Base-by-base conservation (phyloP, 129 eudicot species). In the Sambucus nigra region DNA sequence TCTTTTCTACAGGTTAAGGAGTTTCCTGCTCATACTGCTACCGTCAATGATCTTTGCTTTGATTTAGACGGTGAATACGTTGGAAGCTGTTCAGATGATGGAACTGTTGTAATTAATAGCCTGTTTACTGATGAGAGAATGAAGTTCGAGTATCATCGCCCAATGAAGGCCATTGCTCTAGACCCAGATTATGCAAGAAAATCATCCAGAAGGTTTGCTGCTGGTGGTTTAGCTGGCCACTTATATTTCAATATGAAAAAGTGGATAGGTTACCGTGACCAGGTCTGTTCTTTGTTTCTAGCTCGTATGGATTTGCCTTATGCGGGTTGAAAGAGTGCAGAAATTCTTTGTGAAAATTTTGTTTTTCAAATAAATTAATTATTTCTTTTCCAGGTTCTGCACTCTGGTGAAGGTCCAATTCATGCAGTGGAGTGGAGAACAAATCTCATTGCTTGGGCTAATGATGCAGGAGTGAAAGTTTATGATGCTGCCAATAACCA, bases 11-110 rank as follows among this genome's bases (percentile, higher is more conserved):
- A 91, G 98, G 80, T 91, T 23, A 91, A 82, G 72, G 98, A 91
- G 69, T 91, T 85, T 54, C 47, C 63, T 49, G 68, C 84, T 64
- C 98, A 91, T 63, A 74, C 81, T 27, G 98, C 95, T 71, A 75
- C 89, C 13, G 95, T 91, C 51, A 85, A 91, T 70, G 98, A 82
- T 64, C 83, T 91, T 63, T 76, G 84, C 86, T 91, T 91, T 72
- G 98, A 91, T 67, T 58, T 68, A 57, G 94, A 85, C 12, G 94
- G 95, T 54, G 98, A 91, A 77, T 85, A 65, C 69, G 50, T 91
- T 61, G 98, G 89, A 55, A 91, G 98, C 76, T 91, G 98, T 70
- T 91, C 98, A 52, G 98, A 91, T 69, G 98, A 91, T 72, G 98
- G 98, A 20, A 76, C 95, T 57, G 89, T 91, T 61, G 95, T 86